Base-by-base conservation (phyloP, 352 stramenopile species). In the Pelagophyceae sp. region DNA sequence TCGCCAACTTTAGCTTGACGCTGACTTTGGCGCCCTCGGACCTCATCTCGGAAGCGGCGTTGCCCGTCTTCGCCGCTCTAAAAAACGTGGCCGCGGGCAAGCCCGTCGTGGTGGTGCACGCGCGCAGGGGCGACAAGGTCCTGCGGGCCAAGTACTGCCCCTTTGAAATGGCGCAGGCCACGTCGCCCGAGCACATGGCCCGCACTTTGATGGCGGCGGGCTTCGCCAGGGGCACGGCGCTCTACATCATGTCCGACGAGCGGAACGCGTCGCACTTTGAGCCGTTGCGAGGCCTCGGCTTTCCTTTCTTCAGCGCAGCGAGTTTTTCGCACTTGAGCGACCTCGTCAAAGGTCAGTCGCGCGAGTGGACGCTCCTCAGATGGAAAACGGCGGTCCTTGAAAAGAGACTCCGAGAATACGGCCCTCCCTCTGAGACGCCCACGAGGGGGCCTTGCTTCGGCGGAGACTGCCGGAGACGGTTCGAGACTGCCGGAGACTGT, bases 221-320 rank as follows among this genome's bases (percentile, higher is more conserved):
- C 58, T 6, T 65, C 23, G 29, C 20, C 17, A 17, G 17, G 2
- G 58, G 58, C 5, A 33, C 58, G 58, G 5, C 58, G 23, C 5
- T 65, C 58, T 65, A 65, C 29, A 5, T 65, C 58, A 65, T 65
- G 58, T 65, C 58, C 23, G 32, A 65, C 58, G 58, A 65, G 5
- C 58, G 23, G 17, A 65, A 65, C 58, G 17, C 32, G 23, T 17
- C 58, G 17, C 58, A 65, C 29, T 65, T 65, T n/a, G 58, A 5
- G 23, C 58, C 58, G 58, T n/a, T 65, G 58, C 5, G 5, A 6
- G 23, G 5, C 5, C 32, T 33, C 58, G 58, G 58, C 58, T 65
- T 33, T n/a, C 58, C 23, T n/a, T 65, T 65, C 58, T n/a, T 65
- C 58, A 65, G 17, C 17, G 17, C 20, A n/a, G 58, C 23, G 5